A percentile compares a stretch with the other conserved stretches of the same genome.
Evolutionary conservation across 768 basidiomycete species (phyloP).

Genomic region (Paxillus rubicundulus): DNA sequence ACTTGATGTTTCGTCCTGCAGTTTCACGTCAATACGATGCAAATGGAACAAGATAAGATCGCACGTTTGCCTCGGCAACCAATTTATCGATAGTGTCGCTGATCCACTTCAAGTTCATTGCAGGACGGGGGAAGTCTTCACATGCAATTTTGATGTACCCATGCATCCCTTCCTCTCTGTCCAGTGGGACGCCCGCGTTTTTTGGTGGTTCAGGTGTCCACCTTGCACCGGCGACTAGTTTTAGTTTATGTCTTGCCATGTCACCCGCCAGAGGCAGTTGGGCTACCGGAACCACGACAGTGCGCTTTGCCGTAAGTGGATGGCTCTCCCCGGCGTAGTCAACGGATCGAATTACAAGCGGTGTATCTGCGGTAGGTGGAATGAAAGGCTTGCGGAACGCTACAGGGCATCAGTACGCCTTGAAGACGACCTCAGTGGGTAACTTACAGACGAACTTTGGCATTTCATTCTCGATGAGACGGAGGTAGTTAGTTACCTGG

Average conservation of each 20-base stretch:
- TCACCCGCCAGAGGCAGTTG: slow-evolving; percentile 62
- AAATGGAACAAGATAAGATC: slow-evolving; percentile 31
- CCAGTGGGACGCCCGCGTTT: slow-evolving; percentile 55
- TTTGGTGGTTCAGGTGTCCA: slow-evolving; percentile 77
- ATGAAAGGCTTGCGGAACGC: slow-evolving; percentile 81
- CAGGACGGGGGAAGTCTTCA: slow-evolving; percentile 77
- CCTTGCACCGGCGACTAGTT: slow-evolving; percentile 83
- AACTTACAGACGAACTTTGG: slow-evolving; percentile 76
- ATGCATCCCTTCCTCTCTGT: slow-evolving; percentile 48
- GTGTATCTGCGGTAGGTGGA: slow-evolving; percentile 56
- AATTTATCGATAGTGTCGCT: slow-evolving; percentile 81
- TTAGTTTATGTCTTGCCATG: slow-evolving; percentile 77
- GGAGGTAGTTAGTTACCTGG: slow-evolving; percentile 70
- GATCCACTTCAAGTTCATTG: slow-evolving; percentile 94
- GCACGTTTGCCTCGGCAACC: slow-evolving; percentile 80
- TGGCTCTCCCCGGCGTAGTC: slow-evolving; percentile 77
- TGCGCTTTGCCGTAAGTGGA: slow-evolving; percentile 68
- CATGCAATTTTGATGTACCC: slow-evolving; percentile 91
- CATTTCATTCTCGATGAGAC: slow-evolving; percentile 87
- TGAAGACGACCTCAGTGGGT: slow-evolving; percentile 4
- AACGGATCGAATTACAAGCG: slow-evolving; percentile 69
- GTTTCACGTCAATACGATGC: slow-evolving; percentile 14
- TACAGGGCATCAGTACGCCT: slow-evolving; percentile 29
- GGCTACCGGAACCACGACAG: slow-evolving; percentile 72
- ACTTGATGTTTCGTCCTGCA: slow-evolving; percentile 35